phyloP scores from a whole-genome alignment of 2,329 filamentous ascomycete genomes.

The Cladosporium sp. region DNA sequence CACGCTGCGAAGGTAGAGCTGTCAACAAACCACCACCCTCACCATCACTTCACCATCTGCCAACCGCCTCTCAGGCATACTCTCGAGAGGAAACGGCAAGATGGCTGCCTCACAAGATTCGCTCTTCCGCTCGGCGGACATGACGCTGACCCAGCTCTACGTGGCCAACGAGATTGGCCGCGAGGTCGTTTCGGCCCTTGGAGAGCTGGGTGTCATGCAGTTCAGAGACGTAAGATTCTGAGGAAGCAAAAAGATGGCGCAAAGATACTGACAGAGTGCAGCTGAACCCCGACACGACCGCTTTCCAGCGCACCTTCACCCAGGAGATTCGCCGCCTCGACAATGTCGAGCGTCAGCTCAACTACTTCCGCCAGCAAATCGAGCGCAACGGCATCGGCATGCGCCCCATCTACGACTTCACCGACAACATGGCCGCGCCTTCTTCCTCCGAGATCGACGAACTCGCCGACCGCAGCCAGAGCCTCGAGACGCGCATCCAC shows the following conservation, averaged over 20 bases:
- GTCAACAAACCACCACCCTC: background rate
- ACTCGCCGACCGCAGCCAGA: slow-evolving; percentile 85
- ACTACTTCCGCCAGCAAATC: slow-evolving; percentile 95
- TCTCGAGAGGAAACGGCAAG: slow-evolving; percentile 8
- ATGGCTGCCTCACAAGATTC: slow-evolving; percentile 72
- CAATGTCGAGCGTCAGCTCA: slow-evolving; percentile 96
- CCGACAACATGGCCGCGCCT: slow-evolving; percentile 74
- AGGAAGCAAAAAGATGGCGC: background rate
- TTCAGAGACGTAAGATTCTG: slow-evolving; percentile 78
- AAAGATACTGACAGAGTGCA: slow-evolving; percentile 37
- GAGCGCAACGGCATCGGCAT: slow-evolving; percentile 85
- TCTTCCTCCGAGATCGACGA: slow-evolving; percentile 95
- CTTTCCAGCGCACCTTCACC: slow-evolving; percentile 96
- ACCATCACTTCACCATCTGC: slow-evolving; percentile 1
- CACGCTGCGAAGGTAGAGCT: no score
- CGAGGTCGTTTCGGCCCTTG: slow-evolving; percentile 93
- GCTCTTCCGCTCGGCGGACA: slow-evolving; percentile 99
- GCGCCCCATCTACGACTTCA: slow-evolving; percentile 86
- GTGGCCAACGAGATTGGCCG: slow-evolving; percentile 98
- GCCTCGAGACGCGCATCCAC: slow-evolving; percentile 83
- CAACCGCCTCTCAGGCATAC: slow-evolving; percentile 6
- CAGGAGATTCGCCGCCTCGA: slow-evolving; percentile 96
- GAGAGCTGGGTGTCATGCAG: slow-evolving; percentile 93
- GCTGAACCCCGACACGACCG: slow-evolving; percentile 89
- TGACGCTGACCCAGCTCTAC: slow-evolving; percentile 99